Evolutionary conservation across 176 grass and related monocot genomes (phyloP).

Genomic region (Pontederia paniculata): DNA sequence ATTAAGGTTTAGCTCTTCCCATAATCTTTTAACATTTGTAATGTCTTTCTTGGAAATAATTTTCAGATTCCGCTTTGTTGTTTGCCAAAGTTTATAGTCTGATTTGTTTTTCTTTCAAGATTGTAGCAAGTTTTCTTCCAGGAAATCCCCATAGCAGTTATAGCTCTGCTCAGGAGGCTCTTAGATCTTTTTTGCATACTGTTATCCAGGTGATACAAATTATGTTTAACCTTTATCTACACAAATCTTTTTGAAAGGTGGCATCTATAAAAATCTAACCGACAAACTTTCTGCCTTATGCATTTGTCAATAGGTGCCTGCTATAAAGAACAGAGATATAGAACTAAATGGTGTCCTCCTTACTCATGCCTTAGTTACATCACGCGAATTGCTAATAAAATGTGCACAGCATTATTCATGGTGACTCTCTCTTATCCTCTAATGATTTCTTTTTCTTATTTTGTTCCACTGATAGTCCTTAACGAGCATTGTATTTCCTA

Average conservation of each 20-base stretch:
- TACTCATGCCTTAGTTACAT: slow-evolving; percentile 84
- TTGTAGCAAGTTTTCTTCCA: slow-evolving; percentile 67
- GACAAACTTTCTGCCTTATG: slow-evolving; percentile 3
- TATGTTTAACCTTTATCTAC: slow-evolving; percentile 7
- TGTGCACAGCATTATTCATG: slow-evolving; percentile 90
- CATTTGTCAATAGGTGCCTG: slow-evolving; percentile 42
- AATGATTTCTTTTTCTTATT: slow-evolving; percentile 8
- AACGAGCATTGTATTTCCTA: slow-evolving; percentile 23
- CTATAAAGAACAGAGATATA: slow-evolving; percentile 52
- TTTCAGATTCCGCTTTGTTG: too few relatives aligned
- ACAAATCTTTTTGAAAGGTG: neutral
- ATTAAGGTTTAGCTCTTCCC: slow-evolving; percentile 47
- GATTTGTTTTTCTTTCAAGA: slow-evolving; percentile 44
- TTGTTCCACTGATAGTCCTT: neutral
- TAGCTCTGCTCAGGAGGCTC: slow-evolving; percentile 71
- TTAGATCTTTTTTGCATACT: slow-evolving; percentile 63
- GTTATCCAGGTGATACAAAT: slow-evolving; percentile 54
- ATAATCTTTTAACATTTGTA: neutral
- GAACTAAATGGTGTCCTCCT: slow-evolving; percentile 81
- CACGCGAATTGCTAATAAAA: slow-evolving; percentile 69
- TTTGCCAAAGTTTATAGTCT: too few relatives aligned
- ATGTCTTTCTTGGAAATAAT: neutral
- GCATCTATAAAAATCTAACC: neutral
- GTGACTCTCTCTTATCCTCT: slow-evolving; percentile 20
- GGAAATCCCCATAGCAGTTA: slow-evolving; percentile 44